A percentile compares a stretch with the other conserved stretches of the same genome.
These are phyloP conservation scores for Eimeria acervulina DNA, from an alignment of 169 alveolate genomes.

Conservation along the genomic window DNA sequence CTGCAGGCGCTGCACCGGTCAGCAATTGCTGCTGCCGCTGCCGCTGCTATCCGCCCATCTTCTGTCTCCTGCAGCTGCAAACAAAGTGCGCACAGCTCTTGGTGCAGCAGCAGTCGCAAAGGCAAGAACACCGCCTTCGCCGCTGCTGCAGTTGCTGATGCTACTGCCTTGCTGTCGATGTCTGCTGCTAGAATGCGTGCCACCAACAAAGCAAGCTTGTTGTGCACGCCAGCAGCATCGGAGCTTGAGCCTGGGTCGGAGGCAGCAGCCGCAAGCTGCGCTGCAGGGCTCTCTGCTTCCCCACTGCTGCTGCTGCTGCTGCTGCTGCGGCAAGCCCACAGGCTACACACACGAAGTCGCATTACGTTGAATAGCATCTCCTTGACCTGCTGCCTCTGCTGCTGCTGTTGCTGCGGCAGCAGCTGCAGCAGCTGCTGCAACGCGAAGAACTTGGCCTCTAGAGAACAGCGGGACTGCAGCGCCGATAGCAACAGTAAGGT, in stretches of 20 bases:
- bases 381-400: background rate
- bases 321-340: constrained; percentile 33
- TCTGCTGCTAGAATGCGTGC: constrained; percentile 55
- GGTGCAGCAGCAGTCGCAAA: constrained; percentile 70
- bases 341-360: constrained; percentile 47
- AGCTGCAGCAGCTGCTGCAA: constrained; percentile 60
- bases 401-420: constrained; percentile 63
- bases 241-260: constrained; percentile 52
- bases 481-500: constrained; percentile 50
- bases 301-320: constrained; percentile 47
- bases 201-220: constrained; percentile 17
- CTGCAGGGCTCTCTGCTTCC: constrained; percentile 36
- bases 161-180: background rate
- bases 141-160: constrained; percentile 45
- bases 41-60: background rate
- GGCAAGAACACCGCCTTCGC: constrained; percentile 26
- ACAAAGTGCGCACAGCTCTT: constrained; percentile 29
- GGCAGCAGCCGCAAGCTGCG: constrained; percentile 72
- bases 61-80: constrained; percentile 36
- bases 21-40: constrained; percentile 55
- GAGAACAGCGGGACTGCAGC: constrained; percentile 57
- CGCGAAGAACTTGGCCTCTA: constrained; percentile 65
- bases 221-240: constrained; percentile 43
- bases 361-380: background rate
- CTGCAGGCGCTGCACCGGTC: constrained; percentile 63